Base-by-base conservation (phyloP, 2,329 filamentous ascomycete species). In the Chrysoporthe cubensis region DNA sequence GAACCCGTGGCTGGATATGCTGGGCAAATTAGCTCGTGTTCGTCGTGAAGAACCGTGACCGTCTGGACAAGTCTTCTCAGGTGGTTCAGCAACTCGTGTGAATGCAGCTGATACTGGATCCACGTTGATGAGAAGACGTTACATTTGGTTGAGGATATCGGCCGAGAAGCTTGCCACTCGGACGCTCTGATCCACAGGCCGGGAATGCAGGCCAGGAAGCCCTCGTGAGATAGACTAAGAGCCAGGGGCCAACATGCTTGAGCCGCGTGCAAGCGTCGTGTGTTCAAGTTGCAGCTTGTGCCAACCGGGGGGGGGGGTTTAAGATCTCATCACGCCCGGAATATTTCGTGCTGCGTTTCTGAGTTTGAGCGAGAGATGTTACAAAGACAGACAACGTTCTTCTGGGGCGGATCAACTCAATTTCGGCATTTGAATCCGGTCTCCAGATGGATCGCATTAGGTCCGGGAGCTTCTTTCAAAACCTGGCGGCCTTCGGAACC, bases 161-260 rank as follows among this genome's bases (percentile, higher is more conserved):
- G 50, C 50, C 50, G 50, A 54, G 50, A 54, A 54, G 9, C 14
- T 54, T 54, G 32, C 50, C 50, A 32, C 50, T 54, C 50, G 50
- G 50, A 32, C 21, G 26, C 21, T 21, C 26, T 4, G 32, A 11
- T 54, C 26, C 21, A 54, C 50, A 21, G 50, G 50, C 50, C 50
- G 50, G 32, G 14, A 34, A 7, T 6, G 4, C 50, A 54, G 26
- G 32, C 26, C 26, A 54, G 26, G 50, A 16, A 26, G 14, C 26
- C 21, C 50, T 54, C 50, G 50, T 54, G 50, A 32, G 14, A 5
- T 32, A 54, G 50, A 54, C 50, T 34, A 54, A 7, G 2, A 32
- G 50, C 50, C 32, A 54, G 50, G 11, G 26, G 21, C 4, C 16
- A 32, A 54, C 21, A 54, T 6, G 26, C 26, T 54, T 7, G 26